These are phyloP conservation scores for Tetraselmis chui DNA, from an alignment of 139 green algal genomes.

Conservation along the genomic window DNA sequence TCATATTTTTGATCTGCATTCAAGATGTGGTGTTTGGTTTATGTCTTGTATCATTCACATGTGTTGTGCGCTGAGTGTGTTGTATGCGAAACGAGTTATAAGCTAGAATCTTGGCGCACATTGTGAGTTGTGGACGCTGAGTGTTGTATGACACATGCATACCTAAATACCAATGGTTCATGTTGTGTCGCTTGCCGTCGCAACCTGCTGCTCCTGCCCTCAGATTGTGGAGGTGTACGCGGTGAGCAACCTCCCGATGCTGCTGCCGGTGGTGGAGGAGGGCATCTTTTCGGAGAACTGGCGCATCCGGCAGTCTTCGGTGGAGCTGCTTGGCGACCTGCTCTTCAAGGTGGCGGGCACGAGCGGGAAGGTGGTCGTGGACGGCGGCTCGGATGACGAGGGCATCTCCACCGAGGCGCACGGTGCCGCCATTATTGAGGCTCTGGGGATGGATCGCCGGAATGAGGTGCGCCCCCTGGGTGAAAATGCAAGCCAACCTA, in stretches of 20 bases:
- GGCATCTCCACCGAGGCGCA: constrained; percentile 79
- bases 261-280: constrained; percentile 89
- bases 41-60: constrained; percentile 7
- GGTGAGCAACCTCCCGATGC: constrained; percentile 56
- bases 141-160: too few species aligned
- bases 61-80: background rate
- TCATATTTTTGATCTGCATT: background rate
- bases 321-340: constrained; percentile 93
- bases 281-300: constrained; percentile 82
- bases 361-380: constrained; percentile 74
- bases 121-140: too few species aligned
- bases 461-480: constrained; percentile 42
- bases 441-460: constrained; percentile 58
- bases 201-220: background rate
- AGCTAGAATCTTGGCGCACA: too few species aligned
- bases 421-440: constrained; percentile 64
- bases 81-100: too few species aligned
- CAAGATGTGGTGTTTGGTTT: background rate
- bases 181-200: too few species aligned
- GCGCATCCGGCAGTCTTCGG: constrained; percentile 88
- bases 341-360: constrained; percentile 94
- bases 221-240: constrained; percentile 79
- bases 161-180: too few species aligned
- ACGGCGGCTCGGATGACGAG: constrained; percentile 85
- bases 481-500: too few species aligned